A percentile compares a stretch with the other conserved stretches of the same genome.
These are phyloP conservation scores for Neurospora sublineolata DNA, from an alignment of 495 filamentous ascomycete genomes.

Conservation along the genomic window DNA sequence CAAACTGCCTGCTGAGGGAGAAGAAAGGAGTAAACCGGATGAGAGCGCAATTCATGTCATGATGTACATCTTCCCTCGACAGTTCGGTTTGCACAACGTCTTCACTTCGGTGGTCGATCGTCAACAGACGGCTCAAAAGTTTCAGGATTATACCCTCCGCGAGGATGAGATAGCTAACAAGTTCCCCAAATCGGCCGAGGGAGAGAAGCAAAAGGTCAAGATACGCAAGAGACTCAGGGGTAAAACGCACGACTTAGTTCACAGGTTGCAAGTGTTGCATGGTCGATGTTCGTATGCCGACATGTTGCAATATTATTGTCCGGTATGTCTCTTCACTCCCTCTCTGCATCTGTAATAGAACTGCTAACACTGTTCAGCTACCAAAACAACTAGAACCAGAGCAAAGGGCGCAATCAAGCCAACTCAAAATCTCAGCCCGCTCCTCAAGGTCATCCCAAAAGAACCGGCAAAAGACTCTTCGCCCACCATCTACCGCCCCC, in stretches of 20 bases:
- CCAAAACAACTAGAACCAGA: neutral
- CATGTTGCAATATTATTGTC: constrained; percentile 74
- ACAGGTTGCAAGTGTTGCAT: constrained; percentile 58
- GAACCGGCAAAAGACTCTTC: neutral
- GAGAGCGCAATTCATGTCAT: constrained; percentile 58
- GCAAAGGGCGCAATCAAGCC: neutral
- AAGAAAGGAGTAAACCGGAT: constrained; percentile 21
- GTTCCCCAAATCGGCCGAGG: constrained; percentile 13
- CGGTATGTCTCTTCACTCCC: constrained; percentile 26
- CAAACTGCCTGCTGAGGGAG: neutral
- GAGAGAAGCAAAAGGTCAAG: constrained; percentile 18
- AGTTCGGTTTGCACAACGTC: constrained; percentile 86
- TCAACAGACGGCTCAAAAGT: constrained; percentile 52
- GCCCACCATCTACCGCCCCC: neutral
- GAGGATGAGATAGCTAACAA: constrained; percentile 63
- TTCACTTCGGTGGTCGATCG: constrained; percentile 59
- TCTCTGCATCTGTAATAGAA: neutral
- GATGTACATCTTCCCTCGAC: constrained; percentile 88
- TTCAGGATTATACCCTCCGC: constrained; percentile 72
- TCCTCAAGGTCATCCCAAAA: neutral
- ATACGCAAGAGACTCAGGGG: constrained; percentile 74
- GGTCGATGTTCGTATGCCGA: constrained; percentile 63
- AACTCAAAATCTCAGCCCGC: neutral
- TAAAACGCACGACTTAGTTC: constrained; percentile 43
- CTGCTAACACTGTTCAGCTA: neutral